Conservation (phyloP, 257 asterid genomes). For the Primulina huaijiensis region DNA sequence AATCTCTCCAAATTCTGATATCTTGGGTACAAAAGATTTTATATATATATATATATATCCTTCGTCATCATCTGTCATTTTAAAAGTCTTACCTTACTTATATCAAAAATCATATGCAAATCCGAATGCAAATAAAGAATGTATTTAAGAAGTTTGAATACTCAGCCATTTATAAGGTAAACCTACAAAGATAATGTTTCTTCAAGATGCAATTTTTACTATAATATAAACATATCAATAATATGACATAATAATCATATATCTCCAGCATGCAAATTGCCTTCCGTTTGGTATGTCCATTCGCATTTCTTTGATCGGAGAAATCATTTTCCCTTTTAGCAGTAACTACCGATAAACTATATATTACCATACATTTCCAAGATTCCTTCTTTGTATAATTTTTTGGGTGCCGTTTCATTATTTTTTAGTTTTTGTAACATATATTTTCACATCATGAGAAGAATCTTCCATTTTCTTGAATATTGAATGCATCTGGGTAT, state of each 20-base stretch:
- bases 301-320: conserved; percentile 26
- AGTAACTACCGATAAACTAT: conserved; percentile 30
- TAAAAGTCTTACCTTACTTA: conserved; percentile 1
- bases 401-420: not conserved
- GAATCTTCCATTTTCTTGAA: too few relatives aligned
- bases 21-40: too few relatives aligned
- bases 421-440: not conserved
- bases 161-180: not conserved
- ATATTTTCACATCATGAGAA: too few relatives aligned
- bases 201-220: not conserved
- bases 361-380: conserved; percentile 11
- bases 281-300: conserved; percentile 27
- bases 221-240: too few relatives aligned
- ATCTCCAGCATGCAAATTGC: conserved; percentile 13
- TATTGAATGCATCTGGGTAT: not conserved
- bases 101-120: not conserved
- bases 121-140: not conserved
- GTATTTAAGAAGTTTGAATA: not conserved
- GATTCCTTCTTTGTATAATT: too few relatives aligned
- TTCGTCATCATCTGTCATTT: not conserved
- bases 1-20: not conserved
- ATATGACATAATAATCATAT: not conserved
- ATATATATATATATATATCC: not conserved
- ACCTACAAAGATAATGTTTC: not conserved
- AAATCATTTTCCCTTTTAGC: conserved; percentile 23